Conservation (phyloP, 73 alveolate species). For the Tetrahymena thermophila region DNA sequence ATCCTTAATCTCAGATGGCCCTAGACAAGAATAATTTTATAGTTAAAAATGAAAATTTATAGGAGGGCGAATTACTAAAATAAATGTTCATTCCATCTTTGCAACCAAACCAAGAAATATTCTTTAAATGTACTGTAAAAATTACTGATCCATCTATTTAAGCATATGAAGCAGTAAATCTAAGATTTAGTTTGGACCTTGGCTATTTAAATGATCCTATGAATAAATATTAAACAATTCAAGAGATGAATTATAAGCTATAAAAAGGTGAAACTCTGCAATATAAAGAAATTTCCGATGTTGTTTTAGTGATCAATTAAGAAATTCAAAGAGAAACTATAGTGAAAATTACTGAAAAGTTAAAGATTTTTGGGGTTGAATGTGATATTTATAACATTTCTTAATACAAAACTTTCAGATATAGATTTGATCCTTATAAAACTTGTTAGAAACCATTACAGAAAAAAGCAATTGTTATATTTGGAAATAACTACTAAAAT, state of each 20-base stretch:
- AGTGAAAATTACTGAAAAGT: not conserved
- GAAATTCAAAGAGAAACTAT: not conserved
- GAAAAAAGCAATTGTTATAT: not conserved
- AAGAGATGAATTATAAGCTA: not conserved
- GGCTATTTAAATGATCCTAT: not conserved
- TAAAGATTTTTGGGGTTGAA: not conserved
- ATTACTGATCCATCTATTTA: not conserved
- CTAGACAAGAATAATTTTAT: not conserved
- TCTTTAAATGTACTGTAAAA: not conserved
- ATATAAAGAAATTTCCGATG: not conserved
- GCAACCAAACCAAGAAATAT: not conserved
- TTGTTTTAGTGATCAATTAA: not conserved
- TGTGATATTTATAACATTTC: not conserved
- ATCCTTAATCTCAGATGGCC: not conserved
- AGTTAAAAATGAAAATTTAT: not conserved
- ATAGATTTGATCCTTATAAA: not conserved
- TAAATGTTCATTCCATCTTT: not conserved
- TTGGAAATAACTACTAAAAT: not conserved
- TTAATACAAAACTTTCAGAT: not conserved
- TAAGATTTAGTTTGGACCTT: not conserved
- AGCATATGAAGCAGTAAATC: not conserved
- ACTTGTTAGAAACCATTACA: not conserved
- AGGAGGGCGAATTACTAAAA: not conserved
- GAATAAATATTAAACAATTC: not conserved
- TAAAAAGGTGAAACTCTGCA: not conserved